A percentile compares a stretch with the other conserved stretches of the same genome.
Evolutionary conservation across 352 stramenopile genomes (phyloP).

Genomic region (Pythium brachiatum): DNA sequence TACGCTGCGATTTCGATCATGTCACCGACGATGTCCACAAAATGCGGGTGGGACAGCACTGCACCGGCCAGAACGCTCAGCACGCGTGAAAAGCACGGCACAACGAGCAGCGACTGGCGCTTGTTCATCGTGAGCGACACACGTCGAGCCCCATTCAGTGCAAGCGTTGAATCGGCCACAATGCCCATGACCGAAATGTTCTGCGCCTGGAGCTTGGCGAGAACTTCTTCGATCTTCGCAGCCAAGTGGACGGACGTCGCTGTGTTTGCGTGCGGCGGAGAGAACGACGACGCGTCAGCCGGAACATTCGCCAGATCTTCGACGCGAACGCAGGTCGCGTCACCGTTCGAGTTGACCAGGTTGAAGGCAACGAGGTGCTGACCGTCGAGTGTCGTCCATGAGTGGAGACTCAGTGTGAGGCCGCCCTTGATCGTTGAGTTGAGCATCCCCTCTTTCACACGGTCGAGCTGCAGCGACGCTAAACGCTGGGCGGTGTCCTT

Average conservation of each 20-base stretch:
- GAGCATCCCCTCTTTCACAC: conserved; percentile 78
- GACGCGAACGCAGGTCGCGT: conserved; percentile 62
- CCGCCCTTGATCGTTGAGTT: conserved; percentile 81
- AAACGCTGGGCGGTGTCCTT: conserved; percentile 37
- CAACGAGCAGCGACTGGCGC: conserved; percentile 53
- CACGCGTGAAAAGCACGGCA: conserved; percentile 61
- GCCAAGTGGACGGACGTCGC: conserved; percentile 32
- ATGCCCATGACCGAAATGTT: conserved; percentile 75
- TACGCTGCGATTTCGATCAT: conserved; percentile 66
- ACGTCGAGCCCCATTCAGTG: conserved; percentile 49
- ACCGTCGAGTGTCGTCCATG: conserved; percentile 58
- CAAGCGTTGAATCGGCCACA: conserved; percentile 62
- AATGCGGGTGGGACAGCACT: conserved; percentile 53
- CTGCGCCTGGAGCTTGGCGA: conserved; percentile 44
- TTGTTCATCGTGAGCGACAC: conserved; percentile 39
- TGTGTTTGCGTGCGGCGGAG: conserved; percentile 2
- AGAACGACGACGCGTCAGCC: background rate
- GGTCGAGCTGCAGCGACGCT: conserved; percentile 53
- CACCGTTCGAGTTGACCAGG: conserved; percentile 76
- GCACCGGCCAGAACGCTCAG: conserved; percentile 53
- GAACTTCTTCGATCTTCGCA: conserved; percentile 52
- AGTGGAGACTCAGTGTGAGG: conserved; percentile 72
- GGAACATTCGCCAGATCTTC: conserved; percentile 37
- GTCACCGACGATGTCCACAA: conserved; percentile 44
- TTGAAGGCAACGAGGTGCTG: conserved; percentile 75